Conservation (phyloP, 176 grass and related monocot genomes). For the Chrysopogon serrulatus region DNA sequence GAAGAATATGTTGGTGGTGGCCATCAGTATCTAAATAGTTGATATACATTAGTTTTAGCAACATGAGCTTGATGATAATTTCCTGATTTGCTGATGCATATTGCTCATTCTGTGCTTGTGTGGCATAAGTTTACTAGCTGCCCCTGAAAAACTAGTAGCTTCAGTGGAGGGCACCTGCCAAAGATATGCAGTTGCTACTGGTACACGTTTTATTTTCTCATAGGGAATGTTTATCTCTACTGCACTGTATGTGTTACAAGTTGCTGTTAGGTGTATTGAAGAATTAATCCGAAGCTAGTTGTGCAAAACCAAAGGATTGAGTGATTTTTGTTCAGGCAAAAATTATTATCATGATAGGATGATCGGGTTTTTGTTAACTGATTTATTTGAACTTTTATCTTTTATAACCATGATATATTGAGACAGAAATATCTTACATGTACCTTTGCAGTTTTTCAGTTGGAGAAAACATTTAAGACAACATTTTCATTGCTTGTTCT, state of each 20-base stretch:
- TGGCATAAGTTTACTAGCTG: background rate
- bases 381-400: background rate
- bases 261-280: background rate
- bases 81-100: background rate
- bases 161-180: background rate
- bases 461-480: slow-evolving; percentile 99
- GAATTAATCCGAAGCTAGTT: background rate
- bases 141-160: slow-evolving; percentile 12
- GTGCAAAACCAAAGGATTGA: background rate
- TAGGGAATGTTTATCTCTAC: background rate
- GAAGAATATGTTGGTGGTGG: background rate
- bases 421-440: background rate
- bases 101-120: background rate
- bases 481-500: slow-evolving; percentile 97
- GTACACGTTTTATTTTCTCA: background rate
- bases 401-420: slow-evolving; percentile 22
- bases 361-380: background rate
- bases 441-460: slow-evolving; percentile 77
- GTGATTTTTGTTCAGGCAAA: background rate
- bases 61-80: background rate
- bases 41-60: slow-evolving; percentile 4
- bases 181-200: background rate
- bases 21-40: background rate
- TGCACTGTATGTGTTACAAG: background rate
- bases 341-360: slow-evolving; percentile 4